Conservation (phyloP, 345 rosid species). For the Eucalyptus pauciflora region DNA sequence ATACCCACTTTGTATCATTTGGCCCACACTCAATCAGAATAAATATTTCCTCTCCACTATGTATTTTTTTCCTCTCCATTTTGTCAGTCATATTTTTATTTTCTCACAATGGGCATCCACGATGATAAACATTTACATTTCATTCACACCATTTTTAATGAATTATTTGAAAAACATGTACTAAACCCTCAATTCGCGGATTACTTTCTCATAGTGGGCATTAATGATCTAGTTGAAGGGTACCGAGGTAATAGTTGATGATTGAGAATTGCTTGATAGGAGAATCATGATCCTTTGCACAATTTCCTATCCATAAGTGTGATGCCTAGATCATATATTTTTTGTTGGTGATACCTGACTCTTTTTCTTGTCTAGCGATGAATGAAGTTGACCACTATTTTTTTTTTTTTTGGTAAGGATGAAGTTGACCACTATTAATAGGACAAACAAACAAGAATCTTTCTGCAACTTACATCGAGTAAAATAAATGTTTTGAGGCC, state of each 20-base stretch:
- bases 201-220: too few relatives aligned
- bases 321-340: neutral
- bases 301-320: neutral
- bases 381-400: too few relatives aligned
- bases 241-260: too few relatives aligned
- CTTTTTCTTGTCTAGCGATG: neutral
- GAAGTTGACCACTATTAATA: too few relatives aligned
- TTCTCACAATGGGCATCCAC: neutral
- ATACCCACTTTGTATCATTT: too few relatives aligned
- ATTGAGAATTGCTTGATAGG: too few relatives aligned
- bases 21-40: neutral
- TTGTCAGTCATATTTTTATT: neutral
- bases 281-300: neutral
- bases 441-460: too few relatives aligned
- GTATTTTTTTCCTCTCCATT: neutral
- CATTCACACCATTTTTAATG: neutral
- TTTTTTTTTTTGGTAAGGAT: too few relatives aligned
- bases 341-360: neutral
- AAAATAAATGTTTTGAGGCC: neutral
- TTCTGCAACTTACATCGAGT: too few relatives aligned
- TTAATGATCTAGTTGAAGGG: too few relatives aligned
- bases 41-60: neutral
- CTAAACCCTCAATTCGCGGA: neutral
- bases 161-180: neutral
- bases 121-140: neutral